Base-by-base conservation (phyloP, 768 basidiomycete genomes). In the Thelephora ganbajun region DNA sequence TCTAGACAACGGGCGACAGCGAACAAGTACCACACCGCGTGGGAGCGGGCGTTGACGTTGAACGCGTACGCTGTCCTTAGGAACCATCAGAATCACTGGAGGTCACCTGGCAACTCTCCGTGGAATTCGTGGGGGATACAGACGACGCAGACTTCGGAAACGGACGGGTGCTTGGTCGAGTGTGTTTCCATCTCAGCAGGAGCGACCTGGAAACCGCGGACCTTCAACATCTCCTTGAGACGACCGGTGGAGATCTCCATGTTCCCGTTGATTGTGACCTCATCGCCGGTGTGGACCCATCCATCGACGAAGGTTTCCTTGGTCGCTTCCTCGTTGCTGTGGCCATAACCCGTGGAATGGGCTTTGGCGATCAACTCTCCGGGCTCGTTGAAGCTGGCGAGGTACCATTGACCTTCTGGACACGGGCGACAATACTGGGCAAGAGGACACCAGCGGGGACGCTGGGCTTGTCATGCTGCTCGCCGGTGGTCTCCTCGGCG, bases 161-260 rank as follows among this genome's bases (percentile, higher is more conserved):
- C 73, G 53, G 79, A 79, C 0, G 70, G 61, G 52, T 83, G 77
- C 39, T 66, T 69, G 20, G 81, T 58, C n/a, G 80, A 55, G 50
- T 78, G 78, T n/a, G 74, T 80, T 55, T 83, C 82, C 6, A 83
- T 65, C 52, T 83, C 81, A 3, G 83, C 80, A 2, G 82, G 83
- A 1, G 83, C 79, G 1, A 85, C 82, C 57, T 85, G 82, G 57
- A 79, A 80, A 2, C 83, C 83, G 55, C 64, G 71, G 37, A 80
- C 77, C 64, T 84, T 83, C 57, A 83, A 63, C 23, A 82, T 69
- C 62, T 82, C 26, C 65, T 84, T 83, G 22, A 82, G 57, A 30
- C 81, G 68, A 57, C 83, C 81, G 11, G 55, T 51, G 47, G 50
- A 55, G 5, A 57, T 36, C 26, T 55, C 54, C 44, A 44, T 48